Evolutionary conservation across 2,329 filamentous ascomycete genomes (phyloP), one percentile per base, ranked within the genome.

Genomic region (Mollisia scopiformis): DNA sequence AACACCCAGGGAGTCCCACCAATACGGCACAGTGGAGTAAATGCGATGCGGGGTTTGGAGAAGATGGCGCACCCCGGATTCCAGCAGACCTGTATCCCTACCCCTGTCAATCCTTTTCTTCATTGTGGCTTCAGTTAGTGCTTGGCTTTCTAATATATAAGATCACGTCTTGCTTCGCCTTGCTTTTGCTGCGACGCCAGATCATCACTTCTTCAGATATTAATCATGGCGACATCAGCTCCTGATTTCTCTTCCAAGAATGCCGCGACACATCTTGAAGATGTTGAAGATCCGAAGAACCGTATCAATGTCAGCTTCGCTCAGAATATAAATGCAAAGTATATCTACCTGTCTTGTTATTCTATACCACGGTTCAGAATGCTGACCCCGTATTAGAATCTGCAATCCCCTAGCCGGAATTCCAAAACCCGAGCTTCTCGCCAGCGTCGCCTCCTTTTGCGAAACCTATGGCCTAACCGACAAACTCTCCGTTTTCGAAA

Each of bases 401-500:
- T 51, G 49, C 77, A 85, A 85, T 64, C 82, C 82, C 14, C 75
- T 89, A 6, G 77, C 80, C 35, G 84, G 83, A 30, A 77, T 86
- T 55, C 76, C 84, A 6, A 78, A 71, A 62, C 79, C 75, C 52
- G 73, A 77, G 68, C 79, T 86, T 8, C 74, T 86, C 56, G 70
- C 72, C 47, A 77, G 85, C 56, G 87, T 86, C 41, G 79, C 85
- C 55, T 76, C 76, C 10, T 90, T 89, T 68, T 87, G 85, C 39
- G 75, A 77, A 6, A 75, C 81, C 39, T 83, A 88, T 64, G 80
- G 80, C 25, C 78, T 93, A 31, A 72, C 77, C 2, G 82, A 63
- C 3, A 55, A 57, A 6, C 16, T 63, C 2, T 37, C 46, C 0
- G n/a, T 59, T 10, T 52, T 68, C 28, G 47, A 59, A 19, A 66